Evolutionary conservation across 495 filamentous ascomycete species (phyloP).

Genomic region (Penicillium canariense): DNA sequence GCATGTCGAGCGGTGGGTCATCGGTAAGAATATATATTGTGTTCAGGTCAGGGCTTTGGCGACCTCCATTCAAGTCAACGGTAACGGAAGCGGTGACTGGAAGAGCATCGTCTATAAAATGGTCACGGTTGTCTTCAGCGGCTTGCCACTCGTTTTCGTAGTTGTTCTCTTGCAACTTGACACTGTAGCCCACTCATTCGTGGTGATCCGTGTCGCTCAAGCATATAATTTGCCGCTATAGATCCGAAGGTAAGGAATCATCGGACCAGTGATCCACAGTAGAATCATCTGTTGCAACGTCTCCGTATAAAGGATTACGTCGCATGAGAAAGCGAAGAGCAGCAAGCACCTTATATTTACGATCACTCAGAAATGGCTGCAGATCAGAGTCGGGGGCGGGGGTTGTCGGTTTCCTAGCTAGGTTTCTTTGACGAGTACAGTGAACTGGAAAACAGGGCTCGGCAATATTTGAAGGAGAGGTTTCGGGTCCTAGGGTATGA

Average conservation of each 20-base stretch:
- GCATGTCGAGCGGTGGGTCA: too few species aligned
- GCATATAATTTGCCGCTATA: background rate
- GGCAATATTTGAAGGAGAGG: conserved; percentile 15
- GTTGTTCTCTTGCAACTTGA: too few species aligned
- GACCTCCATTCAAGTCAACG: too few species aligned
- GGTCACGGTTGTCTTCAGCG: too few species aligned
- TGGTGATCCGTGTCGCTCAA: background rate
- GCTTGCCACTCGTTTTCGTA: too few species aligned
- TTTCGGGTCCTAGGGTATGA: conserved; percentile 12
- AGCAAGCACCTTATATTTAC: conserved; percentile 7
- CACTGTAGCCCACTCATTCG: too few species aligned
- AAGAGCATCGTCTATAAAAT: too few species aligned
- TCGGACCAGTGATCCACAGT: background rate
- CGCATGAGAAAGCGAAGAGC: conserved; percentile 11
- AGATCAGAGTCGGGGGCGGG: background rate
- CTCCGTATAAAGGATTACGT: conserved; percentile 11
- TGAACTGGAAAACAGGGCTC: background rate
- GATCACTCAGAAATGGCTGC: conserved; percentile 2
- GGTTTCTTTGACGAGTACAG: conserved; percentile 4
- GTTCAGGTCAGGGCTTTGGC: too few species aligned
- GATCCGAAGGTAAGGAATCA: background rate
- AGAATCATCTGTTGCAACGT: background rate
- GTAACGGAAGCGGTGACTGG: too few species aligned
- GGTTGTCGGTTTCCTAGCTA: background rate
- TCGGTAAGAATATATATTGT: too few species aligned